Base-by-base conservation (phyloP, 108 stramenopile genomes). In the Phaeodactylum tricornutum region DNA sequence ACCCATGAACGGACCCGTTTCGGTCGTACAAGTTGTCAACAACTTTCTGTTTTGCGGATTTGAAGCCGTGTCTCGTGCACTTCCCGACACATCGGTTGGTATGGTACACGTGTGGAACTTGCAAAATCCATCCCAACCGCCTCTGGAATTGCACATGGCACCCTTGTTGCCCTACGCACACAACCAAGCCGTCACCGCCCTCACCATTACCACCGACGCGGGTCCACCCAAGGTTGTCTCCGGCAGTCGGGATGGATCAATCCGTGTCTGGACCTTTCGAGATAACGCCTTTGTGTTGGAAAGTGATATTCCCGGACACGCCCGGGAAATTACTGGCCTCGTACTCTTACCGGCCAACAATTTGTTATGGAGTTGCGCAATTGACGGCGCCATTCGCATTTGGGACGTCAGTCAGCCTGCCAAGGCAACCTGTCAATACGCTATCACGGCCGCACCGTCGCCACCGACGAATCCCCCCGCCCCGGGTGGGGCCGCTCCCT, bases 101-200 rank as follows among this genome's bases (percentile, higher is more conserved):
- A 86, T 91, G 84, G 61, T 81, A 32, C 79, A 84, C 50, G 77
- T 71, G 5, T 91, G 88, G 88, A 85, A 91, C 39, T 55, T 91
- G 28, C 57, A 56, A 50, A 57, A 62, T 30, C 68, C 88, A 4
- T 41, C 43, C 27, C 75, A 80, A 29, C 84, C 88, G 5, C 87
- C 87, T 2, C 33, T 91, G 64, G 88, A 91, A 41, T 69, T 86
- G 21, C 80, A 78, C 46, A 75, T 91, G 71, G 39, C 36, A 42
- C 67, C 78, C 2, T 47, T 55, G 27, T 51, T 79, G 0, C 82
- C 79, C 43, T 91, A 81, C 50, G 81, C 88, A 1, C 77, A 83
- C 41, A 73, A 72, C 11, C 56, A 49, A 39, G 64, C 73, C 29
- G 80, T 81, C 15, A 72, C 78, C 5, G 27, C 50, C 20, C 21